Percentiles rank a stretch among this genome's conserved stretches.
These are phyloP conservation scores for Cucurbita argyrosperma DNA, from an alignment of 306 rosid genomes.

Conservation along the genomic window DNA sequence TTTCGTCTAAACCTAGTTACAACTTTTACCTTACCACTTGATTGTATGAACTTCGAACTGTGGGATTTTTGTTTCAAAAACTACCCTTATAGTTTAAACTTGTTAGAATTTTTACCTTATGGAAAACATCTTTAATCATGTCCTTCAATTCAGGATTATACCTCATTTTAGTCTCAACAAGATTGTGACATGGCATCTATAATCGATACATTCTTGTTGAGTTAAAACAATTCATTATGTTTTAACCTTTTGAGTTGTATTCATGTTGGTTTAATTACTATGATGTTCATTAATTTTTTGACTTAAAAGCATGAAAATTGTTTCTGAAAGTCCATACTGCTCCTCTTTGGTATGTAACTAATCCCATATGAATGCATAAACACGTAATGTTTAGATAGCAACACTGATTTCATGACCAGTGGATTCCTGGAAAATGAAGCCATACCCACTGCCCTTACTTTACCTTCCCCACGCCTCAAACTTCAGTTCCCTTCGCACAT, in stretches of 20 bases:
- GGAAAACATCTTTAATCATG: not conserved
- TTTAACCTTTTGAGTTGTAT: not conserved
- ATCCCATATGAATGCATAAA: not conserved
- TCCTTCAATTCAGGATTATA: not conserved
- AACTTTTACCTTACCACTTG: not conserved
- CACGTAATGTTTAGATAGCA: not conserved
- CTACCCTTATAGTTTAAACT: not conserved
- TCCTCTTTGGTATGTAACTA: not conserved
- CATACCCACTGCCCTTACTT: not conserved
- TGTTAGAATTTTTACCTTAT: too few species aligned
- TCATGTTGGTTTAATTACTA: not conserved
- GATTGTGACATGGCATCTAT: too few species aligned
- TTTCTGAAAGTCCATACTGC: not conserved
- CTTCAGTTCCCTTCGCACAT: not conserved
- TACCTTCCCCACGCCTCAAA: not conserved
- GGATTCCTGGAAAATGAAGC: not conserved
- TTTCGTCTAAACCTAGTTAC: not conserved
- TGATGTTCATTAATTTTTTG: too few species aligned
- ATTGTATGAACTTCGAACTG: not conserved
- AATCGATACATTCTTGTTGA: too few species aligned
- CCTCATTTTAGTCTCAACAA: too few species aligned
- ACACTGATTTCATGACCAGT: not conserved
- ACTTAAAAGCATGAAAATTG: not conserved
- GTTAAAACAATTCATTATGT: not conserved
- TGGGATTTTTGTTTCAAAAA: not conserved